These are phyloP conservation scores for Acanthamoeba lenticulata DNA, from an alignment of 208 protist species.

Conservation along the genomic window DNA sequence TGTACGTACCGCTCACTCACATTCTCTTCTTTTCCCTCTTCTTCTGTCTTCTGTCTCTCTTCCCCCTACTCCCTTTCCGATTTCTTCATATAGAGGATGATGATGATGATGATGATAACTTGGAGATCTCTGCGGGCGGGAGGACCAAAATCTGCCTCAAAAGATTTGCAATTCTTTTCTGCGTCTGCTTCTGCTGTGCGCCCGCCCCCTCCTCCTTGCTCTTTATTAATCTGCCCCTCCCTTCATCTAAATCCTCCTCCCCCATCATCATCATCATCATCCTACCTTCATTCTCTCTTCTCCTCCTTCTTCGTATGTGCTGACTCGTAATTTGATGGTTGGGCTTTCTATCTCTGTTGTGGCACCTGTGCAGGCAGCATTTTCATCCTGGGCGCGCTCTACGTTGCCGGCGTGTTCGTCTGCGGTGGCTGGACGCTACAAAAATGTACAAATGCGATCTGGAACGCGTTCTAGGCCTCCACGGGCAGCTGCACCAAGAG, in stretches of 20 bases:
- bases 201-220: not conserved
- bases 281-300: not conserved
- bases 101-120: conserved; percentile 22
- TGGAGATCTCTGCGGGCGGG: not conserved
- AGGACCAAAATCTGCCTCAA: conserved; percentile 54
- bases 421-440: conserved; percentile 40
- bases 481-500: too few species aligned
- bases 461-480: conserved; percentile 35
- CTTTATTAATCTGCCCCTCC: not conserved
- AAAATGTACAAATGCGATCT: conserved; percentile 59
- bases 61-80: not conserved
- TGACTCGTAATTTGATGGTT: not conserved
- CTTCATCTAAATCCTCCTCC: not conserved
- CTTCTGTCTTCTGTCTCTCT: not conserved
- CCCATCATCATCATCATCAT: not conserved
- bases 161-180: conserved; percentile 38
- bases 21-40: not conserved
- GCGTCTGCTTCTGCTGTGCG: conserved; percentile 41
- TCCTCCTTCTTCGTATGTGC: not conserved
- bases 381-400: conserved; percentile 30
- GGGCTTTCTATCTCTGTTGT: too few species aligned
- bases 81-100: not conserved
- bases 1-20: conserved; percentile 23
- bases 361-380: conserved; percentile 21
- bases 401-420: conserved; percentile 26